phyloP scores from a whole-genome alignment of 768 basidiomycete genomes.

The Agrocybe pediades region DNA sequence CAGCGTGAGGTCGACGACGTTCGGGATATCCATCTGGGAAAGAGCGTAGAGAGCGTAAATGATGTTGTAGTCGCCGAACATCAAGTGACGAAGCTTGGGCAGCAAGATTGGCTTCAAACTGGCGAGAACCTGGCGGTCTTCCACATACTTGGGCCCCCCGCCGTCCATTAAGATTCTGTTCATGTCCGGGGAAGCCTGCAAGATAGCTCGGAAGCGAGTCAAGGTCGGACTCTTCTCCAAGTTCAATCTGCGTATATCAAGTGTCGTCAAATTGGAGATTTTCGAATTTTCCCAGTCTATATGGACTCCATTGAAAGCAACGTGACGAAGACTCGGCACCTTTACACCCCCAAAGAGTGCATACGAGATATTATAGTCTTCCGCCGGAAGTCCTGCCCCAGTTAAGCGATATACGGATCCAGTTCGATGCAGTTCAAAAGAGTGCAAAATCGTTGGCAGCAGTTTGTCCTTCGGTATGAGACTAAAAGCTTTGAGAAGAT shows the following conservation, averaged over 20 bases:
- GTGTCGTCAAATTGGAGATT: slow-evolving; percentile 55
- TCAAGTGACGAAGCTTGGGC: slow-evolving; percentile 49
- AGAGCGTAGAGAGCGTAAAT: slow-evolving; percentile 49
- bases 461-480: slow-evolving; percentile 30
- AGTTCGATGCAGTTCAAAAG: slow-evolving; percentile 65
- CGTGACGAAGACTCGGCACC: slow-evolving; percentile 46
- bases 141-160: slow-evolving; percentile 53
- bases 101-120: slow-evolving; percentile 44
- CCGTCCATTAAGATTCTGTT: slow-evolving; percentile 61
- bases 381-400: slow-evolving; percentile 41
- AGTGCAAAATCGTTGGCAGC: slow-evolving; percentile 52
- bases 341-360: slow-evolving; percentile 53
- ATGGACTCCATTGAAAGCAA: slow-evolving; percentile 61
- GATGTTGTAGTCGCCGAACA: slow-evolving; percentile 57
- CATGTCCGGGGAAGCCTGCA: slow-evolving; percentile 49
- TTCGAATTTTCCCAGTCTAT: slow-evolving; percentile 57
- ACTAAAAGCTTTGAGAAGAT: slow-evolving; percentile 51
- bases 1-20: slow-evolving; percentile 58
- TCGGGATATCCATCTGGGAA: slow-evolving; percentile 55
- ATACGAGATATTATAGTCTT: slow-evolving; percentile 30
- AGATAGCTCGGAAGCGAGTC: slow-evolving; percentile 52
- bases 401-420: slow-evolving; percentile 48
- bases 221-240: slow-evolving; percentile 52
- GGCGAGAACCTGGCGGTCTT: slow-evolving; percentile 9
- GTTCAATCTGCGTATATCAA: slow-evolving; percentile 67